Evolutionary conservation across 345 rosid species (phyloP), one percentile per base, ranked within the genome.

Genomic region (Moringa oleifera): DNA sequence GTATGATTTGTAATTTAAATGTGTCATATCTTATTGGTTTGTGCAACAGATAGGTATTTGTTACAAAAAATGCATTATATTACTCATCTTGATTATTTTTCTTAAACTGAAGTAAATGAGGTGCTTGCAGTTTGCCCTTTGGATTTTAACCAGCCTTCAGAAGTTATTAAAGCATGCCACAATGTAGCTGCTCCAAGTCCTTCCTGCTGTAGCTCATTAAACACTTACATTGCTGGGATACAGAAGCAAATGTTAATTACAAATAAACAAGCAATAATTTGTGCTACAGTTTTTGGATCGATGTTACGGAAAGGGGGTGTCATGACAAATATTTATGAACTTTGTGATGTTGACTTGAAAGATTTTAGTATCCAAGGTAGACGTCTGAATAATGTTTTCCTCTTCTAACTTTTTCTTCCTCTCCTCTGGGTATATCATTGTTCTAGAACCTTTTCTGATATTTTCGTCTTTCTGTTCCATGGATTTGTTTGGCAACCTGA

Each of bases 181-280:
- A 94, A 88, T 64, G 81, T 85, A 60, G 96, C 92, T 73, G 90
- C 92, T 74, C 92, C 97, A 0, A 83, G 83, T 79, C 97, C 99
- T 61, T 83, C 90, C 19, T 94, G 99, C 64, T 94, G 99, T 76
- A 86, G 95, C 81, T 85, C 99, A 36, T 66, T 94, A 59, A 88
- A 86, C 68, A 59, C 85, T 20, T 94, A 94, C 70, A 88, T 94
- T 55, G 80, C 85, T 7, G 84, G 95, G 61, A 65, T 94, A 71
- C 99, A 88, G 51, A 90, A 80, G 72, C 97, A 94, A 71, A 94
- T 90, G 96, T 71, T 94, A 64, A 94, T 94, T 62, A 94, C 97
- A 61, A 94, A 94, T 77, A 86, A 88, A 74, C 99, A 90, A 70
- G 97, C 99, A 37, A 90, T 94, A 61, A 81, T 88, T 33, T 94